These are phyloP conservation scores for Psilocybe cubensis DNA, from an alignment of 768 basidiomycete genomes.

Conservation along the genomic window DNA sequence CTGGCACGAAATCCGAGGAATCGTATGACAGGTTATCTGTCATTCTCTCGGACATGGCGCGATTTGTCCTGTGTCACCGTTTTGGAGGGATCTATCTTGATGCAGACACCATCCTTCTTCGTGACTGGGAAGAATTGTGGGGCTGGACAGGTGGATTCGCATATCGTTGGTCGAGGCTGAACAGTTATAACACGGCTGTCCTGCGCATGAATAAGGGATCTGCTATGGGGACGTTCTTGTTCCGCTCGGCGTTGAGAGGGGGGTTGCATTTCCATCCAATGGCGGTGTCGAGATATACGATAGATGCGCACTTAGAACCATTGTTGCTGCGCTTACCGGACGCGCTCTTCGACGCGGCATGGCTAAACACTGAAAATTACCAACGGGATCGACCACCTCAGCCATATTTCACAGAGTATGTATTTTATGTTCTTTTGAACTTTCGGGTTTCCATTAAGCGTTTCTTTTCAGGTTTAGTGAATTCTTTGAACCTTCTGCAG, in stretches of 20 bases:
- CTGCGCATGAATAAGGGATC: conserved; percentile 88
- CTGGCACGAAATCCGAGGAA: conserved; percentile 85
- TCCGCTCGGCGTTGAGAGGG: conserved; percentile 91
- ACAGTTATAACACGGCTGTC: conserved; percentile 94
- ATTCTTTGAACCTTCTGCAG: conserved; percentile 77
- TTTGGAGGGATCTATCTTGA: conserved; percentile 96
- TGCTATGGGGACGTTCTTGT: conserved; percentile 87
- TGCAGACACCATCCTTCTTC: conserved; percentile 88
- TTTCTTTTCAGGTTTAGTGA: conserved; percentile 64
- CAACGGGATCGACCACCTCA: conserved; percentile 91
- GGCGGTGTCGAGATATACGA: conserved; percentile 85
- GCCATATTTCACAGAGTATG: conserved; percentile 86
- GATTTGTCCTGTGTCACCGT: conserved; percentile 93
- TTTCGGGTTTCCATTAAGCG: background rate
- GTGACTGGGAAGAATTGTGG: conserved; percentile 98
- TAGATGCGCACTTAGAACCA: conserved; percentile 79
- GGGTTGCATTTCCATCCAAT: conserved; percentile 95
- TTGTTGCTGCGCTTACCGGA: conserved; percentile 84
- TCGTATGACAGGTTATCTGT: conserved; percentile 92
- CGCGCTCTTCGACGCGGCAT: conserved; percentile 92
- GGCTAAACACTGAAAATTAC: conserved; percentile 90
- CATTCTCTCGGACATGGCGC: conserved; percentile 94
- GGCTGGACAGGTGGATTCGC: conserved; percentile 95
- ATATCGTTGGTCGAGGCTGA: conserved; percentile 91
- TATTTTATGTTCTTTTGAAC: background rate